phyloP scores from a whole-genome alignment of 176 grass and related monocot species.

The Phoenix roebelenii region DNA sequence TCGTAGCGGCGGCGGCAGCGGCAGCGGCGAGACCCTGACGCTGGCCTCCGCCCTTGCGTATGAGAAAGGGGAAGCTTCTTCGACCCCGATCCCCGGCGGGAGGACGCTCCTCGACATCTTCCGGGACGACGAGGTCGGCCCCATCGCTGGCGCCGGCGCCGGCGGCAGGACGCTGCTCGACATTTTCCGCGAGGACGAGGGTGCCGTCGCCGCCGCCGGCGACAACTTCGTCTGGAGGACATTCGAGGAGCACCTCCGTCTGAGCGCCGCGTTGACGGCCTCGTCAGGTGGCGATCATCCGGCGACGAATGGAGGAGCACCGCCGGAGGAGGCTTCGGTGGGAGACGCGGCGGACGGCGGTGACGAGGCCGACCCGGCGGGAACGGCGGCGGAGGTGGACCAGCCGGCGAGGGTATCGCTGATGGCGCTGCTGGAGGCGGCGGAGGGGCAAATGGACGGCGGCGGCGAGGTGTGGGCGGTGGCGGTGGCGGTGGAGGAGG shows the following conservation, averaged over 20 bases:
- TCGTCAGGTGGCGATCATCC: background rate
- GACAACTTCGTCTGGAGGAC: slow-evolving; percentile 47
- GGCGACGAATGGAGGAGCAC: too few relatives aligned
- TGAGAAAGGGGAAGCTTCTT: too few relatives aligned
- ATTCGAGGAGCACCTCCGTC: slow-evolving; percentile 43
- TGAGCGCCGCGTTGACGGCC: slow-evolving; percentile 23
- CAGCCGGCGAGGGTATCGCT: background rate
- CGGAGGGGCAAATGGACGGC: background rate
- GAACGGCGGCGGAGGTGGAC: background rate
- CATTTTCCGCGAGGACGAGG: slow-evolving; percentile 25
- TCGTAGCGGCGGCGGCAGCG: too few relatives aligned
- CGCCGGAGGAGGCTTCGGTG: too few relatives aligned
- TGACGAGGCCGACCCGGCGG: too few relatives aligned
- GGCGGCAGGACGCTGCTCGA: slow-evolving; percentile 22
- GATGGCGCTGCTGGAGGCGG: background rate
- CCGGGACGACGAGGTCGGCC: too few relatives aligned
- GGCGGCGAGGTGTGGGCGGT: background rate
- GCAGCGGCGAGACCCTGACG: too few relatives aligned
- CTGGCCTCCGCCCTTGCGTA: too few relatives aligned
- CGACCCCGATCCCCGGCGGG: too few relatives aligned
- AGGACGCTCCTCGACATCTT: too few relatives aligned
- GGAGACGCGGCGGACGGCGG: too few relatives aligned
- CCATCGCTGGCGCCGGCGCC: too few relatives aligned
- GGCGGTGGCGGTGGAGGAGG: background rate
- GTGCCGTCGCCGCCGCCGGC: slow-evolving; percentile 8